phyloP scores from a whole-genome alignment of 108 stramenopile genomes.

The Epipyxis sp. region DNA sequence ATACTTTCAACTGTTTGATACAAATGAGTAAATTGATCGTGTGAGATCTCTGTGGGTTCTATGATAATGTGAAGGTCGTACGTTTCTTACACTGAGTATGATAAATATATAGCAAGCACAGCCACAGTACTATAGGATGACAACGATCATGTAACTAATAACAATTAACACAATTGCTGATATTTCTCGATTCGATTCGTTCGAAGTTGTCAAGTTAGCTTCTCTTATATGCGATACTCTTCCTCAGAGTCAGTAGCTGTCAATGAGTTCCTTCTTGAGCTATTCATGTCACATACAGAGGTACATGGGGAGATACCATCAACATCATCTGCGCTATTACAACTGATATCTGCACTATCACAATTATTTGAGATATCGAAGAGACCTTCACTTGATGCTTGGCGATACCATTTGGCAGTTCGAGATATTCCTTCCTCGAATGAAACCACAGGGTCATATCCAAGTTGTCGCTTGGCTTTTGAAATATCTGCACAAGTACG shows the following conservation, averaged over 20 bases:
- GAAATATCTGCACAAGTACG: constrained; percentile 92
- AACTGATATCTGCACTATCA: not conserved
- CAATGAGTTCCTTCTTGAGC: not conserved
- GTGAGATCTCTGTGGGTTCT: no score
- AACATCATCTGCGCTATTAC: not conserved
- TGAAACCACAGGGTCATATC: constrained; percentile 77
- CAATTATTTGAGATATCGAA: not conserved
- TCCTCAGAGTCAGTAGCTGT: not conserved
- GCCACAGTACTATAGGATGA: no score
- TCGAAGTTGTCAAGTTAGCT: not conserved
- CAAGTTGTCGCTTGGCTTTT: constrained; percentile 79
- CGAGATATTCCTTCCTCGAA: constrained; percentile 90
- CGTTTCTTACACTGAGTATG: no score
- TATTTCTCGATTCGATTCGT: not conserved
- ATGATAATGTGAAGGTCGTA: no score
- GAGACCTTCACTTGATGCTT: constrained; percentile 5
- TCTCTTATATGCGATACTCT: not conserved
- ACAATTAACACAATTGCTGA: no score
- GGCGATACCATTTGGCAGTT: constrained; percentile 83
- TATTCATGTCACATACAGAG: not conserved
- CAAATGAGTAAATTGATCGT: no score
- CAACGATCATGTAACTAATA: no score
- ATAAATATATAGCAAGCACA: no score
- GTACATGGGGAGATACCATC: not conserved
- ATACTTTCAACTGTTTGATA: no score